These are phyloP conservation scores for Podila clonocystis DNA, from an alignment of 192 early-diverging fungal genomes.

Conservation along the genomic window DNA sequence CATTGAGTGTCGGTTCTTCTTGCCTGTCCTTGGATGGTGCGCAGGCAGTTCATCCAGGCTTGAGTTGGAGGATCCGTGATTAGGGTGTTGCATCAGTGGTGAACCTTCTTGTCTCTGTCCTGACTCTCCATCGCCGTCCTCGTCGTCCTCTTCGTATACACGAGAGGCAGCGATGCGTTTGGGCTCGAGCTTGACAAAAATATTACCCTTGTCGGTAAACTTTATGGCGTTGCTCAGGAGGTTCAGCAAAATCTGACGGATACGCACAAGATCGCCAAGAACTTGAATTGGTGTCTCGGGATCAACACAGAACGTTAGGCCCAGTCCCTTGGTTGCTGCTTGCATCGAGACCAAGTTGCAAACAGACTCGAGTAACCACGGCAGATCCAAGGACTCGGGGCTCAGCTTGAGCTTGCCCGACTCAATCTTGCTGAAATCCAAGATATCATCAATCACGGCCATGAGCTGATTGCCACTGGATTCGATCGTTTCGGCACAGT, in stretches of 20 bases:
- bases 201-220: constrained; percentile 58
- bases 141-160: constrained; percentile 33
- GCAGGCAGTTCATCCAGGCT: background rate
- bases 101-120: background rate
- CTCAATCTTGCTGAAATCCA: constrained; percentile 86
- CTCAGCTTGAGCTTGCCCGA: constrained; percentile 78
- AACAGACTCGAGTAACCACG: constrained; percentile 50
- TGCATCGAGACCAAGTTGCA: constrained; percentile 53
- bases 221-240: constrained; percentile 66
- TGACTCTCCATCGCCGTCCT: background rate
- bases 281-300: constrained; percentile 52
- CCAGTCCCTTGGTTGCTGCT: constrained; percentile 32
- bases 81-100: background rate
- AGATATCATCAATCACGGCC: constrained; percentile 78
- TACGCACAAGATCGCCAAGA: constrained; percentile 59
- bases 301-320: constrained; percentile 40
- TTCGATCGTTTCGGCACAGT: constrained; percentile 59
- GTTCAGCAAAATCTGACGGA: constrained; percentile 66
- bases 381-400: constrained; percentile 66
- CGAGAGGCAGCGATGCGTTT: constrained; percentile 23
- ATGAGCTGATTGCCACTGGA: constrained; percentile 53
- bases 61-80: background rate
- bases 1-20: constrained; percentile 3
- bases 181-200: constrained; percentile 49
- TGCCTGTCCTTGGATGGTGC: background rate